These are phyloP conservation scores for Leishmania amazonensis DNA, from an alignment of 208 protist species.

Conservation along the genomic window DNA sequence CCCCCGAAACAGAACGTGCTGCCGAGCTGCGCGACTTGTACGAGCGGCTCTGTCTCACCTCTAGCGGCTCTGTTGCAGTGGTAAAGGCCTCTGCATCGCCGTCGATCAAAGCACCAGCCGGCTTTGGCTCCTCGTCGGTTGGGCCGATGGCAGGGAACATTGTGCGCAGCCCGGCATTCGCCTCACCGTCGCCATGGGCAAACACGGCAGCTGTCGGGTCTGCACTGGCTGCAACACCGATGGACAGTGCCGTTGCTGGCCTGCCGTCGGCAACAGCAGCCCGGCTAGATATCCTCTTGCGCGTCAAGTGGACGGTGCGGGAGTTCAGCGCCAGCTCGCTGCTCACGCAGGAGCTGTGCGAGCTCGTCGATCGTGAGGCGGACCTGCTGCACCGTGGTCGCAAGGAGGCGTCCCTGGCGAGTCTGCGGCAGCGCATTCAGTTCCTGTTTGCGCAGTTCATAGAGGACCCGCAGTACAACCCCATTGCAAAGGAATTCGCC, in stretches of 20 bases:
- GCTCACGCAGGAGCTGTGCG: slow-evolving; percentile 90
- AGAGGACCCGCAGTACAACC: slow-evolving; percentile 96
- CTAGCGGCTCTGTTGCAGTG: not conserved
- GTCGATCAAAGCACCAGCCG: not conserved
- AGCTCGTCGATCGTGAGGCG: slow-evolving; percentile 97
- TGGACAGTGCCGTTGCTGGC: not conserved
- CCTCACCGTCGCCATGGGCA: not conserved
- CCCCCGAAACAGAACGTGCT: slow-evolving; percentile 92
- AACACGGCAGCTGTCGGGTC: not conserved
- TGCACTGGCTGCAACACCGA: not conserved
- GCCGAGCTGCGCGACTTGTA: slow-evolving; percentile 94
- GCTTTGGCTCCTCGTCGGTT: not conserved
- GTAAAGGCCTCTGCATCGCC: not conserved
- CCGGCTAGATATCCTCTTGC: slow-evolving; percentile 95
- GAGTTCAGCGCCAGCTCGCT: slow-evolving; percentile 83
- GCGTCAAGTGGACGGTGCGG: slow-evolving; percentile 97
- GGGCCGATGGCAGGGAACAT: not conserved
- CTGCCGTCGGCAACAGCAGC: slow-evolving; percentile 43
- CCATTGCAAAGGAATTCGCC: slow-evolving; percentile 79
- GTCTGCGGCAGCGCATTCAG: slow-evolving; percentile 87
- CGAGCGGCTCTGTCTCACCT: slow-evolving; percentile 59
- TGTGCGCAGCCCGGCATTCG: not conserved
- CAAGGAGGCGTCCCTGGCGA: slow-evolving; percentile 61
- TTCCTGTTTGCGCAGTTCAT: slow-evolving; percentile 95
- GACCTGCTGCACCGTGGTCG: slow-evolving; percentile 95